Evolutionary conservation across 352 stramenopile genomes (phyloP), one percentile per base, ranked within the genome.

Genomic region (Phytophthora pseudosyringae): DNA sequence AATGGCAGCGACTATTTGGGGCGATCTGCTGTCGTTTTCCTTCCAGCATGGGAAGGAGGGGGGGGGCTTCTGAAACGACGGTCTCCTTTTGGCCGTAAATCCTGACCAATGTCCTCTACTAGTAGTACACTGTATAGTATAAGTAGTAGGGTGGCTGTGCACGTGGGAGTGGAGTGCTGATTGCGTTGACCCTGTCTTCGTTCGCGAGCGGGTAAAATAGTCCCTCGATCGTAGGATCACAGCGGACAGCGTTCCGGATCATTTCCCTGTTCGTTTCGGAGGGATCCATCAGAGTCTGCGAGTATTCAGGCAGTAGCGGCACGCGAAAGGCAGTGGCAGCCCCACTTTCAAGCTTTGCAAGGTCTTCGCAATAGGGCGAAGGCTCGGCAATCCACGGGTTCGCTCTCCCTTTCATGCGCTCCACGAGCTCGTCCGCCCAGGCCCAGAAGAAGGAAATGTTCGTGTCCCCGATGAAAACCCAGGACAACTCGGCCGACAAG

Each of bases 401-500:
- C 2, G 47, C 48, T 33, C 18, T 13, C 11, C 12, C 46, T 10
- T 59, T 54, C 54, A 63, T 57, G 1, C 55, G 31, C 13, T 61
- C 40, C 16, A 65, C 55, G 1, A 65, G 18, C 28, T 59, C 47
- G n/a, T 75, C 62, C 12, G 36, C 38, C 67, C 56, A 75, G 1
- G 32, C 31, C 62, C 52, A 71, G 12, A 67, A 71, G 38, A 67
- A 67, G 1, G 55, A 65, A 61, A 70, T 52, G 10, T 60, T 53
- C 0, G 63, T 70, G 0, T 62, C 28, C 0, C n/a, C 13, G 0
- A 71, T 59, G 40, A 50, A 51, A 16, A 67, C 55, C 11, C n/a
- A 25, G 1, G 36, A 57, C 13, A 71, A 58, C 16, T 38, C 18
- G 11, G 39, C 11, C 10, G 52, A 54, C 26, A 65, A 29, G 1